phyloP scores from a whole-genome alignment of 768 basidiomycete species.

The Butyriboletus loyo region DNA sequence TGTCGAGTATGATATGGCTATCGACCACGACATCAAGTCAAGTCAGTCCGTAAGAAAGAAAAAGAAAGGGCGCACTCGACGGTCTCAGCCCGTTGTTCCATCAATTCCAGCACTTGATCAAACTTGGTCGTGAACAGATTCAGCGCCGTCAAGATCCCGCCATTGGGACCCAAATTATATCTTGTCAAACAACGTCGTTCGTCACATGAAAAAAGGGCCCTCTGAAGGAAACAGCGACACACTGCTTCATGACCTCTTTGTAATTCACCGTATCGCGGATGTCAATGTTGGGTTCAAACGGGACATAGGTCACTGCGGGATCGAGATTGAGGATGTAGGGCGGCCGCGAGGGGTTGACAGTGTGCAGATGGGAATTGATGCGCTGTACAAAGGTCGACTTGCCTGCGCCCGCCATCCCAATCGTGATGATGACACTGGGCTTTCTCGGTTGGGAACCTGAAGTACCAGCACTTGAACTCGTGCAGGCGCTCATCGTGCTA shows the following conservation, averaged over 20 bases:
- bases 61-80: slow-evolving; percentile 67
- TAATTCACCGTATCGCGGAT: slow-evolving; percentile 98
- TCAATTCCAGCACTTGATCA: slow-evolving; percentile 88
- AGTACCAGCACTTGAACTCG: background rate
- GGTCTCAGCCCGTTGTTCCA: slow-evolving; percentile 85
- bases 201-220: slow-evolving; percentile 10
- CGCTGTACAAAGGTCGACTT: slow-evolving; percentile 98
- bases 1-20: slow-evolving; percentile 94
- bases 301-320: slow-evolving; percentile 87
- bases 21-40: background rate
- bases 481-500: slow-evolving; percentile 20
- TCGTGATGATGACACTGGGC: slow-evolving; percentile 82
- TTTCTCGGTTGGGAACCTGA: slow-evolving; percentile 35
- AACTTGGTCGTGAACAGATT: slow-evolving; percentile 99
- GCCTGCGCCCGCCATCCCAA: slow-evolving; percentile 96
- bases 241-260: slow-evolving; percentile 99
- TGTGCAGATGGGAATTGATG: slow-evolving; percentile 88
- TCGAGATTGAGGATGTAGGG: slow-evolving; percentile 98
- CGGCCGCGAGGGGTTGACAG: slow-evolving; percentile 55
- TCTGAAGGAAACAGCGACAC: slow-evolving; percentile 41
- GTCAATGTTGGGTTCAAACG: slow-evolving; percentile 96
- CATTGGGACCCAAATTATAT: slow-evolving; percentile 98
- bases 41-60: background rate
- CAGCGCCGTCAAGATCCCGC: slow-evolving; percentile 93
- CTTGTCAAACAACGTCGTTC: slow-evolving; percentile 38